These are phyloP conservation scores for Echinochloa phyllopogon DNA, from an alignment of 176 grass and related monocot species.

Conservation along the genomic window DNA sequence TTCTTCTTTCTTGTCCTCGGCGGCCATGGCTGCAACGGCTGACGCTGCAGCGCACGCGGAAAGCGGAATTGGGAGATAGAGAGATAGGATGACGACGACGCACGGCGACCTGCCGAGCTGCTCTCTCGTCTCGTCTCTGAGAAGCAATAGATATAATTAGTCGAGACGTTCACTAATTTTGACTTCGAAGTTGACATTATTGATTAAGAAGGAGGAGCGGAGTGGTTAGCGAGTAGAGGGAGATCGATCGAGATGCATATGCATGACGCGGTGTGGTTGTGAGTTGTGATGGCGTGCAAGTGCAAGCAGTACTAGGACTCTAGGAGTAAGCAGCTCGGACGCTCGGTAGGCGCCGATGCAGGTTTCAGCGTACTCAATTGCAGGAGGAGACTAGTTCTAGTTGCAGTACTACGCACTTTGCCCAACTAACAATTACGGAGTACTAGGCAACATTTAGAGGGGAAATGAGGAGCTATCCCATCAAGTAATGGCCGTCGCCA, in stretches of 20 bases:
- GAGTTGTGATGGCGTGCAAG: neutral
- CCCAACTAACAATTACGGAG: constrained; percentile 7
- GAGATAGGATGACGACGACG: neutral
- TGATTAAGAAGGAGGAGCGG: neutral
- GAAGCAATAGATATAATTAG: neutral
- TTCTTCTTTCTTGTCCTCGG: neutral
- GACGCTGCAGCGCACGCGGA: neutral
- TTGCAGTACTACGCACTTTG: neutral
- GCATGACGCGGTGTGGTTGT: neutral
- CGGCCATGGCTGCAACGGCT: no score
- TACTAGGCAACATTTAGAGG: constrained; percentile 4
- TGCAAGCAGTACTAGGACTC: neutral
- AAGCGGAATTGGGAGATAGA: neutral
- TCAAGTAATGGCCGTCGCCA: neutral
- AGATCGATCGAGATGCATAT: neutral
- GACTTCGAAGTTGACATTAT: neutral
- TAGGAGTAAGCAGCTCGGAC: neutral
- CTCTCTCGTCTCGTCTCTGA: neutral
- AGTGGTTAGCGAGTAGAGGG: constrained; percentile 8
- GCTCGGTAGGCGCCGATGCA: neutral
- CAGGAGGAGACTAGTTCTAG: neutral
- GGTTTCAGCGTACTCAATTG: neutral
- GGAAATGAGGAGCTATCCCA: constrained; percentile 13
- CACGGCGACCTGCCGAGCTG: neutral
- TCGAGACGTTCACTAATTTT: constrained; percentile 22